Evolutionary conservation across 306 rosid species (phyloP).

Genomic region (Prosopis cineraria): DNA sequence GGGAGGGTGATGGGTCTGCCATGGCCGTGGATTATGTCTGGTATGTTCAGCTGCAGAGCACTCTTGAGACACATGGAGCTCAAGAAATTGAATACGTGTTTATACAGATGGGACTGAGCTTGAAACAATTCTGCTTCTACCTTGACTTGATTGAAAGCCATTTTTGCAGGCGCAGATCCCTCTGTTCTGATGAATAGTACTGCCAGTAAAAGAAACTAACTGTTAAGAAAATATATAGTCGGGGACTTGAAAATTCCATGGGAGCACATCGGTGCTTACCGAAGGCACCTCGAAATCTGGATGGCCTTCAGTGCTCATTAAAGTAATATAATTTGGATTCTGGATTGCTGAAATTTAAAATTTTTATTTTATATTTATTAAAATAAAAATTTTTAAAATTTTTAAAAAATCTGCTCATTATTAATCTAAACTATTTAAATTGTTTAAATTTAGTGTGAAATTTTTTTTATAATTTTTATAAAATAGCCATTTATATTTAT

Average conservation of each 20-base stretch:
- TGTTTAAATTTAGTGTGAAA: too few relatives aligned
- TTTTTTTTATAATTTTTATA: too few relatives aligned
- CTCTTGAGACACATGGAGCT: neutral
- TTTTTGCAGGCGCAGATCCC: neutral
- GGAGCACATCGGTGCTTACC: neutral
- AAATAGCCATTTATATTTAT: too few relatives aligned
- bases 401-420: too few relatives aligned
- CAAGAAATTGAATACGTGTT: neutral
- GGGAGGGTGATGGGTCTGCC: constrained; percentile 21
- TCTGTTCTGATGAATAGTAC: neutral
- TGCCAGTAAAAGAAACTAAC: neutral
- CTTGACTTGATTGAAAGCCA: neutral
- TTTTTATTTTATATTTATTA: too few relatives aligned
- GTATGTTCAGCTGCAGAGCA: neutral
- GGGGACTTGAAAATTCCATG: too few relatives aligned
- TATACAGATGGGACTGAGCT: constrained; percentile 11
- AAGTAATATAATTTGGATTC: too few relatives aligned
- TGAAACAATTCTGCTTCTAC: constrained; percentile 6
- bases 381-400: too few relatives aligned
- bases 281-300: too few relatives aligned
- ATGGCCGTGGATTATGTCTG: constrained; percentile 8
- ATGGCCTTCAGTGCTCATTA: too few relatives aligned
- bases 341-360: too few relatives aligned
- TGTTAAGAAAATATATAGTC: neutral
- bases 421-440: too few relatives aligned